Evolutionary conservation across 768 basidiomycete genomes (phyloP), one percentile per base, ranked within the genome.

Genomic region (Lactarius deliciosus): DNA sequence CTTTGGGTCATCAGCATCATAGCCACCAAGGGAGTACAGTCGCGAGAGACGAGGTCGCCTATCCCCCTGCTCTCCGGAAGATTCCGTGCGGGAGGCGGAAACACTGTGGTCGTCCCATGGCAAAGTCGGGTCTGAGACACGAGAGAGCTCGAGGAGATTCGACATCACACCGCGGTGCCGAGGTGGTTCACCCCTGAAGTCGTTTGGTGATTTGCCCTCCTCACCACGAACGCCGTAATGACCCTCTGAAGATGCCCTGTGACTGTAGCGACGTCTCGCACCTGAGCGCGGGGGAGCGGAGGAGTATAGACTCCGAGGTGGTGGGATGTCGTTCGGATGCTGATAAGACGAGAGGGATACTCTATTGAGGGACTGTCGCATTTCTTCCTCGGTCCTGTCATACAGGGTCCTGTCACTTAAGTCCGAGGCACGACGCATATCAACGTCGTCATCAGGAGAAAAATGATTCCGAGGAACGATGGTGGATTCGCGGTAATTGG

Each of bases 1-100:
- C 25, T 28, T 28, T 28, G 25, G 25, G 75, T 92, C 90, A 69
- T 92, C 89, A 9, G 84, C 81, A 72, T 92, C 91, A 28, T 56
- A 68, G 3, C 64, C 47, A 13, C 66, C 66, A 38, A 58, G 65
- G 64, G 72, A 69, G 67, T 69, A 71, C 63, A 70, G 68, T 65
- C 55, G 58, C 45, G 66, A 63, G 16, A 67, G 58, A 38, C 25
- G 62, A 1, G 66, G 66, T 40, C 66, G 62, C 50, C 54, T 60
- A n/a, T 64, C 57, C 3, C 28, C 57, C 15, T 18, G 25, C 22
- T 60, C 62, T 30, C 41, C 57, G n/a, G 45, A 50, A 36, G 66
- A 60, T 18, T 41, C 57, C 15, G 43, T 38, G 34, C 50, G 57
- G 36, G 50, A 55, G 10, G 41, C 20, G 32, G 57, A 10, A 25